Conservation (phyloP, 352 stramenopile species). For the Phytophthora sp. region DNA sequence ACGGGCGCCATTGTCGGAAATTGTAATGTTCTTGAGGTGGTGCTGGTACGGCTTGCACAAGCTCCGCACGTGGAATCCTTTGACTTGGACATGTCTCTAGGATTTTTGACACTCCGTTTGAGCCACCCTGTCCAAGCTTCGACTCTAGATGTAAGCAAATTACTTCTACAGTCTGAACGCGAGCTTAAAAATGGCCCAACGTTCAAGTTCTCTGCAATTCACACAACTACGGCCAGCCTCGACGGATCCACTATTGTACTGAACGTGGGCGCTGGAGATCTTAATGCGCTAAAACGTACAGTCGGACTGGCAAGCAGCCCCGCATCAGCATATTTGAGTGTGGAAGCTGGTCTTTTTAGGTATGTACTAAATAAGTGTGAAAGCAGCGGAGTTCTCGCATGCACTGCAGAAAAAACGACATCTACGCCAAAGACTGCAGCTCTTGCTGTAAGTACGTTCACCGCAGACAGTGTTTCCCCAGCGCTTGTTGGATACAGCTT, state of each 20-base stretch:
- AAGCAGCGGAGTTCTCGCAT: conserved; percentile 36
- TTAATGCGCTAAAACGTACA: conserved; percentile 56
- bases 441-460: conserved; percentile 47
- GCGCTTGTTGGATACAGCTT: conserved; percentile 62
- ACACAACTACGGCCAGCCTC: conserved; percentile 50
- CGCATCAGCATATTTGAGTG: conserved; percentile 39
- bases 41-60: conserved; percentile 38
- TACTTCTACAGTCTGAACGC: conserved; percentile 49
- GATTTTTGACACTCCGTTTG: conserved; percentile 41
- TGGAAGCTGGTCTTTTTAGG: conserved; percentile 40
- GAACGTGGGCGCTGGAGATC: conserved; percentile 41
- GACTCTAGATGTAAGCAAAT: conserved; percentile 51
- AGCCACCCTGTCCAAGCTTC: conserved; percentile 42
- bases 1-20: conserved; percentile 50
- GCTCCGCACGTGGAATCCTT: conserved; percentile 51
- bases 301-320: conserved; percentile 34
- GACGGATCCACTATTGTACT: conserved; percentile 51
- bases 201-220: conserved; percentile 29
- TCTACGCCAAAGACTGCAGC: conserved; percentile 15
- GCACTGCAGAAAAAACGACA: conserved; percentile 28
- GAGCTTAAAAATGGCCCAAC: conserved; percentile 2
- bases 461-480: conserved; percentile 47
- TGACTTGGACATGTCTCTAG: conserved; percentile 55
- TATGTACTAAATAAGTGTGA: conserved; percentile 57
- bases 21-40: conserved; percentile 53